A percentile compares a stretch with the other conserved stretches of the same genome.
phyloP scores from a whole-genome alignment of 805 yeast species.

The Candida maesae region DNA sequence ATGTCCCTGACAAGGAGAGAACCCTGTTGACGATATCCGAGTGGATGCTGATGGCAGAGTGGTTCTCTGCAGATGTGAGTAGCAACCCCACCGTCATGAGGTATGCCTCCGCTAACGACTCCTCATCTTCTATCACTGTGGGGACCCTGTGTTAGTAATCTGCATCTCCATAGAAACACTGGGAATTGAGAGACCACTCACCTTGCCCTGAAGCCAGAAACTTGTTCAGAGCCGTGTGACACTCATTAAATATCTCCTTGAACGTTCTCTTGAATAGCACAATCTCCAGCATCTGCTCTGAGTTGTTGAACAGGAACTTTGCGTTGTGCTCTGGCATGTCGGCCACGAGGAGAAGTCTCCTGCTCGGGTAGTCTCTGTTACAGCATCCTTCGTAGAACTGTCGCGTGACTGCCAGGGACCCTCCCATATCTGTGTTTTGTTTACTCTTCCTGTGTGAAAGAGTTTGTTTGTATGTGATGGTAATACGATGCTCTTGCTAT shows the following conservation, averaged over 20 bases:
- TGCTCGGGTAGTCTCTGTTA: constrained; percentile 2
- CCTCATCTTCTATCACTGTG: constrained; percentile 4
- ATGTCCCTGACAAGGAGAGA: neutral
- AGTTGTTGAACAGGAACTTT: constrained; percentile 7
- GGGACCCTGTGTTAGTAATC: neutral
- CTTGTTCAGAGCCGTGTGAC: constrained; percentile 25
- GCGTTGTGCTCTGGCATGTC: constrained; percentile 12
- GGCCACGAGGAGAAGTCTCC: constrained; percentile 12
- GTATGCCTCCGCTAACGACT: constrained; percentile 14
- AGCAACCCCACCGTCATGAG: constrained; percentile 32
- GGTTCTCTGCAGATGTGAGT: constrained; percentile 35
- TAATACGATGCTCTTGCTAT: no score
- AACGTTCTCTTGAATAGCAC: constrained; percentile 32
- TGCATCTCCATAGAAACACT: neutral
- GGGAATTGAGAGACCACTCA: neutral
- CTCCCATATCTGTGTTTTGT: no score
- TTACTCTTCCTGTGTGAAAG: no score
- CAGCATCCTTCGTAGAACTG: constrained; percentile 13
- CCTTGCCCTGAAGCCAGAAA: constrained; percentile 10
- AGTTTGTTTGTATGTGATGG: no score
- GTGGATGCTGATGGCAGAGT: constrained; percentile 31
- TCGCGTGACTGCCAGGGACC: constrained; percentile 4
- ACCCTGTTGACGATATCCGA: constrained; percentile 22
- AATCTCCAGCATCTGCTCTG: constrained; percentile 26
- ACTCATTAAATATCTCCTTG: constrained; percentile 28